Conservation (phyloP, 176 grass and related monocot genomes). For the Alopecurus myosuroides region DNA sequence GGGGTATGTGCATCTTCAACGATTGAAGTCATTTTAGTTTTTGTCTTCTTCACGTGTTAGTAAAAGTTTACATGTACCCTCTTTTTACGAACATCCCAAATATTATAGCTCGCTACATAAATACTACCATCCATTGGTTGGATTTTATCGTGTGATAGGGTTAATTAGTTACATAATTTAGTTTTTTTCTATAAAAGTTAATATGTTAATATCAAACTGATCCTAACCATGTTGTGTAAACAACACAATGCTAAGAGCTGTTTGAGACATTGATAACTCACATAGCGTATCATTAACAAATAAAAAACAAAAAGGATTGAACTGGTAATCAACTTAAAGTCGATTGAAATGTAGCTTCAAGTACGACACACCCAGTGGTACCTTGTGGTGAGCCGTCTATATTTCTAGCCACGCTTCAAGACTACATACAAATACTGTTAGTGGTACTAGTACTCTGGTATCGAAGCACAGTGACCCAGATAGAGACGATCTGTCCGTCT, state of each 20-base stretch:
- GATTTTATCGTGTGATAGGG: too few species aligned
- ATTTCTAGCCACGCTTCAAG: slow-evolving; percentile 27
- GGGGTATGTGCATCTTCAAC: too few species aligned
- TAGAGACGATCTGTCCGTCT: background rate
- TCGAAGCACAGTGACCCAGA: background rate
- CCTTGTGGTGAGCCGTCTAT: background rate
- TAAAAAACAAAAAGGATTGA: background rate
- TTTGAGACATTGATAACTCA: background rate
- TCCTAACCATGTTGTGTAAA: too few species aligned
- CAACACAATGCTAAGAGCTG: background rate
- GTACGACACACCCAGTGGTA: slow-evolving; percentile 15
- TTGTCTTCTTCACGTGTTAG: too few species aligned
- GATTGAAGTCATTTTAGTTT: too few species aligned
- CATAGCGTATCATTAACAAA: background rate
- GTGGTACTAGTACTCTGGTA: background rate
- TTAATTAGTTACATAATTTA: too few species aligned
- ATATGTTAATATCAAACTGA: too few species aligned
- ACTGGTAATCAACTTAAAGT: background rate
- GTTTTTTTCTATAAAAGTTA: too few species aligned
- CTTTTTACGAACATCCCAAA: too few species aligned
- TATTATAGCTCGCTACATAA: too few species aligned
- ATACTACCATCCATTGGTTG: too few species aligned
- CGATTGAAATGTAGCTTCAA: background rate
- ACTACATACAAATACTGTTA: background rate
- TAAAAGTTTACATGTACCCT: too few species aligned